Evolutionary conservation across 306 rosid genomes (phyloP), one percentile per base, ranked within the genome.

Genomic region (Crotalaria pallida): DNA sequence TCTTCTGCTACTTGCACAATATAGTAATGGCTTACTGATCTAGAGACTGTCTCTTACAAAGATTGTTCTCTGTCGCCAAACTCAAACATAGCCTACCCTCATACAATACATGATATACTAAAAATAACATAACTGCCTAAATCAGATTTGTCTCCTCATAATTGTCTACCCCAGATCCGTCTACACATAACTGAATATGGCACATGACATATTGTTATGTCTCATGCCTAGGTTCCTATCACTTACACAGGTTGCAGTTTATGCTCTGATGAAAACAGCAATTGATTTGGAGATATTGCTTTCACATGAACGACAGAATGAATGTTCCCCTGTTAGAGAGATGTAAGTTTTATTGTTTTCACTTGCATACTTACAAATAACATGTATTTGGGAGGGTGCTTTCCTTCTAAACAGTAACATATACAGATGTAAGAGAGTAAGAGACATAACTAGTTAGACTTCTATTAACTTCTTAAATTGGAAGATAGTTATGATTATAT

Each of bases 231-330:
- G n/a, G n/a, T n/a, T n/a, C n/a, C n/a, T n/a, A n/a, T n/a, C n/a
- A n/a, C 29, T 27, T 44, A 48, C 12, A 7, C 83, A 85, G 96
- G 96, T 87, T 10, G 87, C 89, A 69, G 80, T 84, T 72, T 83
- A 84, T 60, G 85, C 82, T 22, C 67, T 87, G 82, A 63, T 89
- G 83, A 84, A 83, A 82, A 82, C 89, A 21, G 84, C 83, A 18
- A 81, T 84, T 40, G 87, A 85, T 77, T 82, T 87, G 71, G 92
- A 89, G 88, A 65, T 75, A 63, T 72, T 87, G 79, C 92, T 87
- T 33, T 89, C 87, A 23, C 88, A 60, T 58, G 88, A 87, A 58
- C 84, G 83, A 31, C 81, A 61, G 48, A 77, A 69, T 52, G 86
- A 81, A 16, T 38, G 72, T 60, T 83, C 83, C 18, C 87, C 87